Evolutionary conservation across 192 early-diverging fungal species (phyloP), one percentile per base, ranked within the genome.

Genomic region (Coemansia sp.): DNA sequence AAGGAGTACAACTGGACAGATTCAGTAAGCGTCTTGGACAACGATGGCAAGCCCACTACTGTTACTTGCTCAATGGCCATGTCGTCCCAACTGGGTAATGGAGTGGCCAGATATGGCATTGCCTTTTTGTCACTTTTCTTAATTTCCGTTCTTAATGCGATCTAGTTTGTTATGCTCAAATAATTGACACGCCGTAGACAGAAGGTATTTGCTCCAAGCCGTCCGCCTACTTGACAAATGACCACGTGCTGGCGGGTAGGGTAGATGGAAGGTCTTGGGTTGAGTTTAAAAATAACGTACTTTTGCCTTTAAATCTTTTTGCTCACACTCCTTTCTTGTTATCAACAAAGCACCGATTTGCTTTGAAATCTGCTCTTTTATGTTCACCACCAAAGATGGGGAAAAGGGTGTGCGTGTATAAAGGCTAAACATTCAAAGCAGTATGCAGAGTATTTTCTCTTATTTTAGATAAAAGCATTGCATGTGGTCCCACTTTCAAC

Each of bases 1-100:
- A 58, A 50, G 4, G 43, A 78, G 62, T 74, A 67, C 61, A 75
- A 73, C 43, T 86, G 78, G 73, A 65, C 40, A 13, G 70, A 57
- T 1, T 62, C 69, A 2, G 65, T 83, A 9, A 76, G 43, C 10
- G 31, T 79, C 18, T 63, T 88, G 12, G 80, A 88, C 64, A 88
- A 76, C 38, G 68, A 70, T 18, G 69, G 74, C 16, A 53, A 67
- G 20, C 65, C 69, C 2, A 67, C 36, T 11, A 63, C 65, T 13
- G 65, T 76, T 13, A 70, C 49, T 0, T 76, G 74, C 52, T 15
- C 55, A 50, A 50, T 22, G 31, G 55, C 27, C 29, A 6, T 33
- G 16, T 31, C 55, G 16, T 34, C 55, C 16, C 27, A 16, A 18
- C 55, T 29, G 15, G 16, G 1, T 18, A 31, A 12, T 16, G 55